phyloP scores from a whole-genome alignment of 768 basidiomycete genomes.

The Coprinopsis cinerea region DNA sequence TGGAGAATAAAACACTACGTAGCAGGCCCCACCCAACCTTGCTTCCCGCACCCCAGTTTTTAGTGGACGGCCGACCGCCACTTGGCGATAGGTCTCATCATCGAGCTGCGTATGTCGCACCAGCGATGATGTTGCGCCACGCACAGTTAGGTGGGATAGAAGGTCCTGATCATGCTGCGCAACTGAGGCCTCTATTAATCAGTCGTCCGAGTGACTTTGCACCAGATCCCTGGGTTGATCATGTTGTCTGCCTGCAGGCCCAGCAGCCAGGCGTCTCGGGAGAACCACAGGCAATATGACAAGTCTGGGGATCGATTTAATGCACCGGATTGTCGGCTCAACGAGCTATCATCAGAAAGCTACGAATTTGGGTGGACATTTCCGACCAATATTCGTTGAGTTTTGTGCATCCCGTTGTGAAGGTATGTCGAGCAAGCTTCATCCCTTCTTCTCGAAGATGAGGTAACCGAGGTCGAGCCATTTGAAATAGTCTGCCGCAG shows the following conservation, averaged over 20 bases:
- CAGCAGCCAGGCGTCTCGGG: background rate
- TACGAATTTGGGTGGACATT: background rate
- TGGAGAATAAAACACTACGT: background rate
- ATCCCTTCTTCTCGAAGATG: background rate
- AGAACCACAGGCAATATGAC: slow-evolving; percentile 2
- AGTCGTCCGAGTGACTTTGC: background rate
- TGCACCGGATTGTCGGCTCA: slow-evolving; percentile 1
- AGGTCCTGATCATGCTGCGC: background rate
- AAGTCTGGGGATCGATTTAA: background rate
- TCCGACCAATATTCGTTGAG: background rate
- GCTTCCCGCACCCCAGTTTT: slow-evolving; percentile 5
- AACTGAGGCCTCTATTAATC: background rate
- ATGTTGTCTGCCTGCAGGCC: background rate
- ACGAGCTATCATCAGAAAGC: background rate
- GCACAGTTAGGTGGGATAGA: background rate
- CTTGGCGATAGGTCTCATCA: background rate
- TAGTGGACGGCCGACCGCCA: background rate
- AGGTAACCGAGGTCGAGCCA: background rate
- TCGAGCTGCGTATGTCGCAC: background rate
- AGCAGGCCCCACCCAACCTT: no score
- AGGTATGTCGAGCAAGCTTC: background rate
- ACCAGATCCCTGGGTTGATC: slow-evolving; percentile 2
- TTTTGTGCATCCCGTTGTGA: background rate
- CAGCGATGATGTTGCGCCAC: background rate
- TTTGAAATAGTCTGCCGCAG: background rate